These are phyloP conservation scores for Boletus reticulatus DNA, from an alignment of 768 basidiomycete genomes.

Conservation along the genomic window DNA sequence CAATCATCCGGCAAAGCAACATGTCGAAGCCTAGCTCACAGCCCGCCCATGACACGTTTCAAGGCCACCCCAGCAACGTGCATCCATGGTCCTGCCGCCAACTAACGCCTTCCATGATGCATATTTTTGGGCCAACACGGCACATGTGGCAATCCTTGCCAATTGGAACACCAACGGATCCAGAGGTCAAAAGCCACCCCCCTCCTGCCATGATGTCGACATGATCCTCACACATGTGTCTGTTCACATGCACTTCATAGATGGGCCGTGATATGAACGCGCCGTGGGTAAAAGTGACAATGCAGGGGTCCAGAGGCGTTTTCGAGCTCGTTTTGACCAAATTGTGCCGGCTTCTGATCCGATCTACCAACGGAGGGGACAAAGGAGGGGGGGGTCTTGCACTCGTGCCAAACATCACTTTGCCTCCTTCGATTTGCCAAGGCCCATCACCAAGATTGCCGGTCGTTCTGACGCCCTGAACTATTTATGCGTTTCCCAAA, in stretches of 20 bases:
- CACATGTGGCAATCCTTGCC: too few species aligned
- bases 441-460: slow-evolving; percentile 3
- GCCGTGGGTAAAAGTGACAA: slow-evolving; percentile 22
- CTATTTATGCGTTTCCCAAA: slow-evolving; percentile 1
- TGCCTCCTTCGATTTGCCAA: too few species aligned
- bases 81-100: too few species aligned
- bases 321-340: slow-evolving; percentile 30
- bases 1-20: too few species aligned
- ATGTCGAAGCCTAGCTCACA: too few species aligned
- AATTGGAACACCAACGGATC: not conserved
- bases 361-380: slow-evolving; percentile 2
- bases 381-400: too few species aligned
- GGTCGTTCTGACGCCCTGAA: not conserved
- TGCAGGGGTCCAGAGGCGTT: not conserved
- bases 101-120: not conserved
- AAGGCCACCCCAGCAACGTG: too few species aligned
- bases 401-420: too few species aligned
- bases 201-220: not conserved
- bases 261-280: slow-evolving; percentile 20
- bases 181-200: not conserved
- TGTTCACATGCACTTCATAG: slow-evolving; percentile 19
- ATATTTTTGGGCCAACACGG: not conserved
- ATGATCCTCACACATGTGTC: not conserved
- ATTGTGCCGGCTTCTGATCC: slow-evolving; percentile 27
- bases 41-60: not conserved